Evolutionary conservation across 2,329 filamentous ascomycete species (phyloP).

Genomic region (Diatrype stigma): DNA sequence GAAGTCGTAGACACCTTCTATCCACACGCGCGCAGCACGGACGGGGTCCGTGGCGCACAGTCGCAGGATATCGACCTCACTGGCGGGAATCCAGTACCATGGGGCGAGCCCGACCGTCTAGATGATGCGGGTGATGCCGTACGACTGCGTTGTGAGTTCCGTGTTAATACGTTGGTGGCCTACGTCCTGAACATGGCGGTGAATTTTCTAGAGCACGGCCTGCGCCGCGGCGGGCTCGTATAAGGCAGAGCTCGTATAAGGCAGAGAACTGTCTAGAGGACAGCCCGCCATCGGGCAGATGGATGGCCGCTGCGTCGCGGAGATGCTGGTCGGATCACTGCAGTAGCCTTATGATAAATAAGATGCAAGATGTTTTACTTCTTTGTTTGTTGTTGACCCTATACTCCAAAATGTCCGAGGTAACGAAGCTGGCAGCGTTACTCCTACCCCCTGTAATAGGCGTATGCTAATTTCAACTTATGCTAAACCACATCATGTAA

Average conservation of each 20-base stretch:
- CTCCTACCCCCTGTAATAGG: too few relatives aligned
- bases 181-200: neutral
- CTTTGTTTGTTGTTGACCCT: neutral
- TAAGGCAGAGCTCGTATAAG: neutral
- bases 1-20: neutral
- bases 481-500: too few relatives aligned
- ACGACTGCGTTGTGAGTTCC: neutral
- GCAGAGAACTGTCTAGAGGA: slow-evolving; percentile 5
- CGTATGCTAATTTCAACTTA: too few relatives aligned
- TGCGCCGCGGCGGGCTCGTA: slow-evolving; percentile 3
- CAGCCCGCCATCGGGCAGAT: slow-evolving; percentile 11
- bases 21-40: slow-evolving; percentile 2
- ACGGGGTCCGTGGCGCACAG: slow-evolving; percentile 10
- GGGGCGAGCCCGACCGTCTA: slow-evolving; percentile 7
- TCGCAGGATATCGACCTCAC: slow-evolving; percentile 9
- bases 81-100: slow-evolving; percentile 11
- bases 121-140: slow-evolving; percentile 9
- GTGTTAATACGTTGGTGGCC: slow-evolving; percentile 3
- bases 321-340: slow-evolving; percentile 2
- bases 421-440: too few relatives aligned
- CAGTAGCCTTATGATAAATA: too few relatives aligned
- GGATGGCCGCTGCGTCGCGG: slow-evolving; percentile 2
- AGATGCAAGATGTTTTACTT: neutral
- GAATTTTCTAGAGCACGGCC: neutral
- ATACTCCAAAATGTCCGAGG: too few relatives aligned